Conservation (phyloP, 192 early-diverging fungal species). For the Coemansia sp. region DNA sequence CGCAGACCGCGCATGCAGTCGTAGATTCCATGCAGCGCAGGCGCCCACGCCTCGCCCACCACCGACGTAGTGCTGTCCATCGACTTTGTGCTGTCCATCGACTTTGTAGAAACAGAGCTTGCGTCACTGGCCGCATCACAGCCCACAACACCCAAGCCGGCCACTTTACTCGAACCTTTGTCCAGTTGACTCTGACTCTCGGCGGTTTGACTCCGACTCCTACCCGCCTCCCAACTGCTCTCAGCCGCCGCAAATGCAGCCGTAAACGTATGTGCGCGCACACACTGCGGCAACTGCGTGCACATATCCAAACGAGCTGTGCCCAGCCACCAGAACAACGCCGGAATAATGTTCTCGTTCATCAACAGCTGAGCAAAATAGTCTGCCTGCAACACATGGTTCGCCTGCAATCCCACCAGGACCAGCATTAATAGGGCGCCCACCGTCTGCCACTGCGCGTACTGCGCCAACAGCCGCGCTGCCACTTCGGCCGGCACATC, state of each 20-base stretch:
- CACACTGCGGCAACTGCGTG: constrained; percentile 12
- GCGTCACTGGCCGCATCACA: background rate
- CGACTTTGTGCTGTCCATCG: no score
- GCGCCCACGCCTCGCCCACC: constrained; percentile 8
- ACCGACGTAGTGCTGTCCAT: background rate
- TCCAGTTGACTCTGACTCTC: no score
- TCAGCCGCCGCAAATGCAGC: constrained; percentile 3
- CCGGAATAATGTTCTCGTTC: constrained; percentile 52
- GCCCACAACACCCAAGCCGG: background rate
- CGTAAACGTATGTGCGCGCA: constrained; percentile 32
- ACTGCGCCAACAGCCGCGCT: constrained; percentile 45
- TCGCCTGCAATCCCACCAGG: constrained; percentile 33
- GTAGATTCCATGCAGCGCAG: constrained; percentile 27
- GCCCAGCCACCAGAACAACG: constrained; percentile 54
- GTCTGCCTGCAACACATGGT: constrained; percentile 50
- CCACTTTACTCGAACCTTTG: background rate
- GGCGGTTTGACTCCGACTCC: background rate
- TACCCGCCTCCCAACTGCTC: background rate
- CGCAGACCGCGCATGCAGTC: constrained; percentile 39
- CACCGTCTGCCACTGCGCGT: constrained; percentile 48
- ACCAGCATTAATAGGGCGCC: constrained; percentile 36
- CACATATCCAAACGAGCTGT: constrained; percentile 33
- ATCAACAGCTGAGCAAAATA: constrained; percentile 50
- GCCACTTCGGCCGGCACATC: constrained; percentile 22
- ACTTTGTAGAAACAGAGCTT: no score